Conservation (phyloP, 2,329 filamentous ascomycete species). For the Raffaelea arxii region DNA sequence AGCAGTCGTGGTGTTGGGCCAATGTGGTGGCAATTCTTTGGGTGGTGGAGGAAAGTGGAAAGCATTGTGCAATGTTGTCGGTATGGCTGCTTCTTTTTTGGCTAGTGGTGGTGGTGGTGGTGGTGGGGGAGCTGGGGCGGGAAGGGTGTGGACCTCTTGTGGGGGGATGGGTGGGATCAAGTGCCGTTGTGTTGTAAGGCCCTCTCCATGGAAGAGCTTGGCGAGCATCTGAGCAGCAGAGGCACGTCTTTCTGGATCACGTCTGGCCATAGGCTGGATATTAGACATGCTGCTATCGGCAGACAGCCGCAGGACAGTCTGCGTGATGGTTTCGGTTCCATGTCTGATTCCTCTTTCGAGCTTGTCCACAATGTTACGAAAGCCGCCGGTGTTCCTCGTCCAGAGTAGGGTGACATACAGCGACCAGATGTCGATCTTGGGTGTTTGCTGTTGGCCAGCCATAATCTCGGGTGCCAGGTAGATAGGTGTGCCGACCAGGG, state of each 20-base stretch:
- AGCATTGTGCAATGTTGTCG: too few species aligned
- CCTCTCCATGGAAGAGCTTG: conserved; percentile 1
- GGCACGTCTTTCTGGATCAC: background rate
- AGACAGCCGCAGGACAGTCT: too few species aligned
- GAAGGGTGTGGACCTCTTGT: background rate
- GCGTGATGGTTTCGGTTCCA: too few species aligned
- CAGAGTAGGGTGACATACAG: background rate
- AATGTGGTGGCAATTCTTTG: too few species aligned
- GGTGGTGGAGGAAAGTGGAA: background rate
- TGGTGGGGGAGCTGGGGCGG: too few species aligned
- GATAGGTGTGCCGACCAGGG: background rate
- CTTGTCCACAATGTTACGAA: too few species aligned
- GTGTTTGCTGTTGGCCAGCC: background rate
- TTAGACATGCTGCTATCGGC: background rate
- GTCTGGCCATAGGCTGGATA: background rate
- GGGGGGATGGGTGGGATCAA: background rate
- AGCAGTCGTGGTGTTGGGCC: too few species aligned
- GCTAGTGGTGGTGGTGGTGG: too few species aligned
- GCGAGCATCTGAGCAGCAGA: conserved; percentile 6
- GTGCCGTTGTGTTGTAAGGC: background rate
- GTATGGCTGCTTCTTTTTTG: too few species aligned
- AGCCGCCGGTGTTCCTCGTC: background rate
- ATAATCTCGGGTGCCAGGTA: background rate
- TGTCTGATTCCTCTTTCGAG: too few species aligned
- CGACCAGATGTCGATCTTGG: background rate